These are phyloP conservation scores for Plasmopara halstedii DNA, from an alignment of 352 stramenopile species.

Conservation along the genomic window DNA sequence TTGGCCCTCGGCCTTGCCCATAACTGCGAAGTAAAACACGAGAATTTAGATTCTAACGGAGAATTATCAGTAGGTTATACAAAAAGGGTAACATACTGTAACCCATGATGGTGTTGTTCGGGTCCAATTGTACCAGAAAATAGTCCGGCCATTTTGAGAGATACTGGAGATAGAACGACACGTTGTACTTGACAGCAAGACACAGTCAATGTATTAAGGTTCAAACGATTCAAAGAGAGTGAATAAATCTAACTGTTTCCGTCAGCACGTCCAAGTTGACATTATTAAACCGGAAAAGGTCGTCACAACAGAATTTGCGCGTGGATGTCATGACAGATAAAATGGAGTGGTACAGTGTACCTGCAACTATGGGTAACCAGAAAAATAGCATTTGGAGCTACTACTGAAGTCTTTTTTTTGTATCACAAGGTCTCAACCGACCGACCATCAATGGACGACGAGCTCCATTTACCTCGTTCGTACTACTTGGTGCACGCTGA, in stretches of 20 bases:
- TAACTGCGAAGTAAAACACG: conserved; percentile 70
- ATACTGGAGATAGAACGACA: conserved; percentile 97
- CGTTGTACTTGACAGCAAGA: conserved; percentile 84
- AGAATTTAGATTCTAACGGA: no score
- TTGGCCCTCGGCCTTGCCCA: conserved; percentile 94
- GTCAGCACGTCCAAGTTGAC: conserved; percentile 97
- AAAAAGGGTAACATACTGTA: conserved; percentile 80
- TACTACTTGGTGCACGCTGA: conserved; percentile 13
- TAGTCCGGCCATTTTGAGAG: conserved; percentile 96
- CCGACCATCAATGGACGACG: conserved; percentile 13
- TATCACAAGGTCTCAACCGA: no score
- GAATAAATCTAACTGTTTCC: conserved; percentile 67
- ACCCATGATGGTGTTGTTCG: conserved; percentile 93
- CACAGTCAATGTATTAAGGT: conserved; percentile 3
- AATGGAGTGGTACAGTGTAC: conserved; percentile 1
- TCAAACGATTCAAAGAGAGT: background rate
- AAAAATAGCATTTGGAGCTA: no score
- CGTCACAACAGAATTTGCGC: conserved; percentile 93
- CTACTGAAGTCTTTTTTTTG: no score
- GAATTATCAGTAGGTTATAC: no score
- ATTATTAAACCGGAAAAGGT: conserved; percentile 98
- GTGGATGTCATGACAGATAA: conserved; percentile 87
- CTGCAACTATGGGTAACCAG: background rate
- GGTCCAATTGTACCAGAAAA: conserved; percentile 92
- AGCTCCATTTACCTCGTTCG: conserved; percentile 14